These are phyloP conservation scores for Arbutus unedo DNA, from an alignment of 148 eudicot genomes.

Conservation along the genomic window DNA sequence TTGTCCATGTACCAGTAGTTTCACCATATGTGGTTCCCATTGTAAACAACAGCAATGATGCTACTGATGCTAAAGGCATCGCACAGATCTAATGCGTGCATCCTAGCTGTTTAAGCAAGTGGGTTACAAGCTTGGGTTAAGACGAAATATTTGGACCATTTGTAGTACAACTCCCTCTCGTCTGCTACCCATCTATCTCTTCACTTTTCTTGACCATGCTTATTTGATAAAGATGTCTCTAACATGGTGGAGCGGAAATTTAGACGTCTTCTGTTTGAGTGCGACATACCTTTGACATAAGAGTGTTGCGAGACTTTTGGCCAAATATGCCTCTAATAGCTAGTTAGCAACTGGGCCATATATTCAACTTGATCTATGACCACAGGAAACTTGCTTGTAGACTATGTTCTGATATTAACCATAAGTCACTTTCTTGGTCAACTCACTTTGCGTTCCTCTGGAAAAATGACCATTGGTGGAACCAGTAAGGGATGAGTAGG, in stretches of 20 bases:
- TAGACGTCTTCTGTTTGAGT: not conserved
- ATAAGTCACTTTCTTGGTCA: not conserved
- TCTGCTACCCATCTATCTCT: not conserved
- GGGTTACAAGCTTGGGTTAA: not conserved
- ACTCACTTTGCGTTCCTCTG: too few species aligned
- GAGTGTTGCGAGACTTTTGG: not conserved
- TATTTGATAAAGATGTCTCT: not conserved
- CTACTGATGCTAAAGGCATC: not conserved
- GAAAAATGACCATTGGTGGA: not conserved
- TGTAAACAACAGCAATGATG: not conserved
- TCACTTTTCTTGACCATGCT: not conserved
- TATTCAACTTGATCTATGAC: not conserved
- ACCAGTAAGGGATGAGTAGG: not conserved
- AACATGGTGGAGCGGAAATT: not conserved
- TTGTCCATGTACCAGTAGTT: not conserved
- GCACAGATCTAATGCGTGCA: not conserved
- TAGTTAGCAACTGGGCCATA: not conserved
- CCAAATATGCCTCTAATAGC: not conserved
- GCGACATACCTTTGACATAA: not conserved
- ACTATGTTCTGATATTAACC: not conserved
- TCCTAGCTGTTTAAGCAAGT: not conserved
- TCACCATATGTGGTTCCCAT: not conserved
- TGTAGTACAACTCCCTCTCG: not conserved
- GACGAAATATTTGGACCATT: not conserved
- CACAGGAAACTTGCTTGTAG: not conserved